Percentiles rank a stretch among this genome's conserved stretches.
Conservation (phyloP, 2,329 filamentous ascomycete species). For the Cercospora beticola region DNA sequence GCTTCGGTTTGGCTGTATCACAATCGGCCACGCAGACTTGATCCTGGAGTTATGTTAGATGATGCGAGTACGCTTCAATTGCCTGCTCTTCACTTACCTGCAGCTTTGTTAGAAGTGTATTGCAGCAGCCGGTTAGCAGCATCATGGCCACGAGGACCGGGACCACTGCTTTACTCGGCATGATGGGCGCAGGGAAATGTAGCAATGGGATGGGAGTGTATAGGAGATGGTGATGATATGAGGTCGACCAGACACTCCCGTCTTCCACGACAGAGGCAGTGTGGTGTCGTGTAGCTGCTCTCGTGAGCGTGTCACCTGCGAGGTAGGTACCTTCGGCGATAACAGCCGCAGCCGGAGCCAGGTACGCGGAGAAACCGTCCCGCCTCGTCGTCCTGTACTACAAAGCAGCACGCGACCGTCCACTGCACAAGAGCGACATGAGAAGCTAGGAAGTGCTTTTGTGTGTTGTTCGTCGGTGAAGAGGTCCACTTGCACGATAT, state of each 20-base stretch:
- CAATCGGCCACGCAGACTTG: conserved; percentile 96
- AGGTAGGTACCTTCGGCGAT: neutral
- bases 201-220: neutral
- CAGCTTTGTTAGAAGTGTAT: conserved; percentile 86
- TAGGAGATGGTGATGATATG: neutral
- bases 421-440: neutral
- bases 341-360: neutral
- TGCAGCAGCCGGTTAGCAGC: conserved; percentile 93
- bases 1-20: conserved; percentile 65
- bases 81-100: neutral
- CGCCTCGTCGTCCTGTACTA: neutral
- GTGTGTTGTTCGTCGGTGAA: neutral
- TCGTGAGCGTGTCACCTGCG: conserved; percentile 16
- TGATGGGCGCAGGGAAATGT: conserved; percentile 14
- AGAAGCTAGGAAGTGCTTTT: neutral
- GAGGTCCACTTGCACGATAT: neutral
- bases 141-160: conserved; percentile 93
- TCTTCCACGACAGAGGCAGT: neutral
- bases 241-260: neutral
- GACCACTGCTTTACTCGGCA: conserved; percentile 67
- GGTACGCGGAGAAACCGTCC: neutral
- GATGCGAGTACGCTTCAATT: neutral
- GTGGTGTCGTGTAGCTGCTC: conserved; percentile 6
- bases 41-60: conserved; percentile 65
- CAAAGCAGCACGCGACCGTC: neutral